phyloP scores from a whole-genome alignment of 2,329 filamentous ascomycete species.

The Pestalotiopsis sp. region DNA sequence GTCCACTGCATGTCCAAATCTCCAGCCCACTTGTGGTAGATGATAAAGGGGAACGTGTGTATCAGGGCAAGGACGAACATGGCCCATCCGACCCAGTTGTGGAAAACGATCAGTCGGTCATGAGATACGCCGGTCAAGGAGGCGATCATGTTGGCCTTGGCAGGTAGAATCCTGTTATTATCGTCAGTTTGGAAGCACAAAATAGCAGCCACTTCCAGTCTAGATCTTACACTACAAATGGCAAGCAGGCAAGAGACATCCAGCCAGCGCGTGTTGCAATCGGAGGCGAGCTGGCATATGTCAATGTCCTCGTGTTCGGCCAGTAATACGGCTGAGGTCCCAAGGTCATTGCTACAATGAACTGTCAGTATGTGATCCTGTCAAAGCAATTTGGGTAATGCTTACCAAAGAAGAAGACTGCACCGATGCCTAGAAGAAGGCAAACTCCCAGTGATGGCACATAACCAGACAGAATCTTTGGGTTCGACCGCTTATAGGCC shows the following conservation, averaged over 20 bases:
- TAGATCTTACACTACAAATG: slow-evolving; percentile 46
- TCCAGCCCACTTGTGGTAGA: slow-evolving; percentile 50
- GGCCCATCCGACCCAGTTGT: slow-evolving; percentile 56
- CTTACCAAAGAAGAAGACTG: slow-evolving; percentile 47
- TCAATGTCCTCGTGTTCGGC: slow-evolving; percentile 42
- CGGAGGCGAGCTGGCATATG: slow-evolving; percentile 53
- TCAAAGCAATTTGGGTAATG: neutral
- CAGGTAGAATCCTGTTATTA: slow-evolving; percentile 41
- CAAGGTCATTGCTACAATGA: slow-evolving; percentile 43
- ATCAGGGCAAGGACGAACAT: slow-evolving; percentile 59
- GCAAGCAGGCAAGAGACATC: slow-evolving; percentile 53
- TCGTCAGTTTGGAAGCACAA: neutral
- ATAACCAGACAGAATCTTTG: slow-evolving; percentile 32
- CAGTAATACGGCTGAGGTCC: slow-evolving; percentile 59
- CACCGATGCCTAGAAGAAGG: slow-evolving; percentile 40
- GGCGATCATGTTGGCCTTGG: slow-evolving; percentile 60
- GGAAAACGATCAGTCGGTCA: slow-evolving; percentile 59
- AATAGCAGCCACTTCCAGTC: neutral
- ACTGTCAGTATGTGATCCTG: slow-evolving; percentile 14
- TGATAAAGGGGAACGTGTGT: slow-evolving; percentile 63
- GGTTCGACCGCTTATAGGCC: slow-evolving; percentile 41
- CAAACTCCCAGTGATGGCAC: slow-evolving; percentile 47
- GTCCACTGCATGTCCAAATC: slow-evolving; percentile 50
- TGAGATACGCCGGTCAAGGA: slow-evolving; percentile 56
- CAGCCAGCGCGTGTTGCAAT: slow-evolving; percentile 55